Base-by-base conservation (phyloP, 495 filamentous ascomycete species). In the Penicillium verhagenii region DNA sequence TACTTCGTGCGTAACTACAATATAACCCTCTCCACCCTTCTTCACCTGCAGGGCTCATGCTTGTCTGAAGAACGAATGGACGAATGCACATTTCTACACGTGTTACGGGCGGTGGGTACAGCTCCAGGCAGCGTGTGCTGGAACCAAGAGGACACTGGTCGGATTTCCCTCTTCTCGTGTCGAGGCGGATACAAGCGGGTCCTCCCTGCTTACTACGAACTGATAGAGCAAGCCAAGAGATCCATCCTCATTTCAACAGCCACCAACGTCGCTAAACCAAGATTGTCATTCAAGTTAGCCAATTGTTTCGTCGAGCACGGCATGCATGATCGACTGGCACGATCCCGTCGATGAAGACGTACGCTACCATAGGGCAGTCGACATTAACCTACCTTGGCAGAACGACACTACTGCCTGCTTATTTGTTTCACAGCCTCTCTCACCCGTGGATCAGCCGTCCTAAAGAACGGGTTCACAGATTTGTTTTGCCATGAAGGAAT, bases 121-220 rank as follows among this genome's bases (percentile, higher is more conserved):
- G 3, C 3, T 6, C 10, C 38, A 20, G 14, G 18, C 53, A 50
- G 38, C 53, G 53, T 56, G 53, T 48, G 47, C 39, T n/a, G 10
- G 19, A 20, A 21, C 16, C 39, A 47, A 4, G 38, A 33, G 21
- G 16, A n/a, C 31, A 58, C 37, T 53, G 56, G 56, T 18, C 29
- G 16, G 39, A 28, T 29, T 19, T 6, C 7, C 19, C 24, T 40
- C 2, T 24, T 7, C 23, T 45, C 42, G 42, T 19, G 19, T 43
- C 45, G 39, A 29, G 44, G 14, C 33, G 55, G 44, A 6, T n/a
- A 33, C 5, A 39, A 53, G 56, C 56, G 56, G 56, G 50, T 58
- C 42, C 7, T 14, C 23, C 10, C 50, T 53, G 11, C 26, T 20
- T 21, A 33, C 23, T 20, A n/a, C 23, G 11, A 52, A 43, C 20